Base-by-base conservation (phyloP, 2,329 filamentous ascomycete species). In the Epichloe festucae region DNA sequence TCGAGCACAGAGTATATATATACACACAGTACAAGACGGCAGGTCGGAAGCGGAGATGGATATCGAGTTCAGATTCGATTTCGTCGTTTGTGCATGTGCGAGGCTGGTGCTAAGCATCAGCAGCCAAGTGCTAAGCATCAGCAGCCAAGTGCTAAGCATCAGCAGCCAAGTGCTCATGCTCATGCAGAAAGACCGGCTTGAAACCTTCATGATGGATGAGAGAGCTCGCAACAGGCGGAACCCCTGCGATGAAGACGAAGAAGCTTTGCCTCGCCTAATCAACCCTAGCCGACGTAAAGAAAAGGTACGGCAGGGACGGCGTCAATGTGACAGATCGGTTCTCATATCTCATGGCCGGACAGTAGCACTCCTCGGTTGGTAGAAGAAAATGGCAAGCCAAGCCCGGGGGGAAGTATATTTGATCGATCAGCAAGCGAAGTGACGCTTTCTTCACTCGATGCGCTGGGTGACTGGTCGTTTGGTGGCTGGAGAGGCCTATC, bases 1-100 rank as follows among this genome's bases (percentile, higher is more conserved):
- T 3, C 21, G 4, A 2, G 23, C 4, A 23, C 43, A 31, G 11
- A 6, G 43, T 6, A 45, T 8, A 14, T 17, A 11, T n/a, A 11
- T 39, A 52, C 45, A 15, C 31, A 52, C 50, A 44, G 46, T 40
- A 42, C 50, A 52, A 21, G 38, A 14, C 35, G 50, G 50, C 8
- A 52, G 35, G 39, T 49, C 46, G 21, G 40, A 44, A 10, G 41
- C 41, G 10, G 40, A 48, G 15, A 52, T 23, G 2, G 21, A 39
- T 3, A 52, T 31, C 5, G 39, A 19, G 5, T 31, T 34, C 6
- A 3, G 4, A 10, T 31, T 14, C 15, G 27, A 42, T 12, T 6
- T 14, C 27, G 31, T 31, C 10, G 43, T 5, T 19, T 31, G 27
- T 3, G 40, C 48, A 10, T 31, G 7, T 5, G 45, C 41, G 14